phyloP scores from a whole-genome alignment of 202 grass and related monocot genomes.

The Bolboschoenoplectus hybrid region DNA sequence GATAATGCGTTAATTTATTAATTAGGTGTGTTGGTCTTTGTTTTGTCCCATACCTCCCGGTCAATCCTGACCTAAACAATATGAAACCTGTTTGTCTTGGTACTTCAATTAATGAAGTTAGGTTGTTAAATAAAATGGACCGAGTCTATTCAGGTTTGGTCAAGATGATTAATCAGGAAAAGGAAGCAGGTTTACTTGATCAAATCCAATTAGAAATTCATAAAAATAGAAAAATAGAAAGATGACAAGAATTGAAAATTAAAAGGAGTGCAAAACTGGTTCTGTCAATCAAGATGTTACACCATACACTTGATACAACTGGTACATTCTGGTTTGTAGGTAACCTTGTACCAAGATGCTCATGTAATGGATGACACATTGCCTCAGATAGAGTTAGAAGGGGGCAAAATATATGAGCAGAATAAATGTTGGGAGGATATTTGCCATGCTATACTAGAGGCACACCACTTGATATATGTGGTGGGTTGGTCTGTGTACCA shows the following conservation, averaged over 20 bases:
- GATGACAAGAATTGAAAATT: background rate
- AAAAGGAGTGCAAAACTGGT: background rate
- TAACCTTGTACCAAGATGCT: conserved; percentile 92
- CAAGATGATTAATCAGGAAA: background rate
- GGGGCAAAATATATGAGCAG: conserved; percentile 65
- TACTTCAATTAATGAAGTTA: background rate
- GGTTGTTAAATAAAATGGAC: background rate
- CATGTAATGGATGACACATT: conserved; percentile 68
- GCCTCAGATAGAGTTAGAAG: conserved; percentile 72
- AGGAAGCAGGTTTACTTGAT: background rate
- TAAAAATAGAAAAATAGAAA: background rate
- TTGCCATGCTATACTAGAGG: conserved; percentile 84
- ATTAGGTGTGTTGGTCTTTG: background rate
- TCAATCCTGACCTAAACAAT: background rate
- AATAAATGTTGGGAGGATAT: conserved; percentile 97
- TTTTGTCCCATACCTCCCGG: background rate
- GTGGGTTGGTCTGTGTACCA: conserved; percentile 92
- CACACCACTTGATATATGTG: conserved; percentile 91
- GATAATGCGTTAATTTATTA: background rate
- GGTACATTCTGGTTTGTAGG: conserved; percentile 3
- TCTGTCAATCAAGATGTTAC: background rate
- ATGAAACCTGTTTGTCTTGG: background rate
- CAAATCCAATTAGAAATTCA: background rate
- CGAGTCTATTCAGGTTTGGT: background rate
- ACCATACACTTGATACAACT: background rate